Conservation (phyloP, 345 rosid species). For the Zanthoxylum bungeanum region DNA sequence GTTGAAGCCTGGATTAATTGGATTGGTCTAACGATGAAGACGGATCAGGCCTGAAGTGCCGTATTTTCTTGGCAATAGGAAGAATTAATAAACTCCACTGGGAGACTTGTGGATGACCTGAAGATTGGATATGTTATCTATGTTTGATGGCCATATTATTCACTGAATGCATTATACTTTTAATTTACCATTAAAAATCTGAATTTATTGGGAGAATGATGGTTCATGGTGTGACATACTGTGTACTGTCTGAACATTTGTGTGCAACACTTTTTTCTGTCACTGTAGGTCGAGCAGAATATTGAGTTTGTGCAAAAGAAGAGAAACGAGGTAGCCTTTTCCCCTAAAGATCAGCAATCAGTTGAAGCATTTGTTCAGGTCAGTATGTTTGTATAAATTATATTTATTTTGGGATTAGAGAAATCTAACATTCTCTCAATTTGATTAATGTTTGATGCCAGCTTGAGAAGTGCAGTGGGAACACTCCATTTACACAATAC, state of each 20-base stretch:
- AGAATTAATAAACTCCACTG: neutral
- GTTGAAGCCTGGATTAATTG: neutral
- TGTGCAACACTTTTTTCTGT: slow-evolving; percentile 2
- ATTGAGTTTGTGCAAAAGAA: slow-evolving; percentile 66
- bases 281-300: slow-evolving; percentile 67
- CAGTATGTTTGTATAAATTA: neutral
- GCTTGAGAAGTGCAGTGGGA: slow-evolving; percentile 53
- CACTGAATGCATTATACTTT: neutral
- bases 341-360: slow-evolving; percentile 83
- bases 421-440: slow-evolving; percentile 6
- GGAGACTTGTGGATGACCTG: neutral
- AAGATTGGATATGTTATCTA: neutral
- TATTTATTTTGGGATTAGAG: neutral
- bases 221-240: neutral
- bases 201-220: neutral
- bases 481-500: slow-evolving; percentile 62
- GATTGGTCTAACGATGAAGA: neutral
- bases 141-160: neutral
- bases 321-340: slow-evolving; percentile 82
- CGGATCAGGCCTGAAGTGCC: neutral
- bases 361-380: slow-evolving; percentile 77
- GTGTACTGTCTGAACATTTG: neutral
- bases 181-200: neutral
- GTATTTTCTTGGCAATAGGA: neutral
- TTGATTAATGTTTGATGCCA: slow-evolving; percentile 30